These are phyloP conservation scores for Cercospora brassicicola DNA, from an alignment of 2,329 filamentous ascomycete species.

Conservation along the genomic window DNA sequence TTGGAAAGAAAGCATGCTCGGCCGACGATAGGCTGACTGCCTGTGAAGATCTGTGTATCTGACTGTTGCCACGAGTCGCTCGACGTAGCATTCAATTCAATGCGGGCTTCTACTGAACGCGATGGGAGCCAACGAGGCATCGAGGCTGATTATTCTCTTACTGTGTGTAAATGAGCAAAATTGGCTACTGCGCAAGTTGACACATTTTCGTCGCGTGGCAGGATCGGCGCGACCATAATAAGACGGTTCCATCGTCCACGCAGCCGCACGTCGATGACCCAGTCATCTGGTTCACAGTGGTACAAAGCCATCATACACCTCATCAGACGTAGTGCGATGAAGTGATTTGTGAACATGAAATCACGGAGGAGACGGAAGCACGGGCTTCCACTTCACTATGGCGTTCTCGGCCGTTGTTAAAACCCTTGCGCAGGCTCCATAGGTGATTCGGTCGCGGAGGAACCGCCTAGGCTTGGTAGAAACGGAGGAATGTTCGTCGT, in stretches of 20 bases:
- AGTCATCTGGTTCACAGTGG: neutral
- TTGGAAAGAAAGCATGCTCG: constrained; percentile 15
- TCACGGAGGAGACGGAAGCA: neutral
- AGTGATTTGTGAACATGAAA: neutral
- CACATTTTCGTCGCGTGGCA: neutral
- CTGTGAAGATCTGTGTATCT: constrained; percentile 10
- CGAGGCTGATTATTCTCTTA: neutral
- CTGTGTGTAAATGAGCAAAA: neutral
- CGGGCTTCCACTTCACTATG: neutral
- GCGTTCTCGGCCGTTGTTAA: neutral
- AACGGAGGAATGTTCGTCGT: neutral
- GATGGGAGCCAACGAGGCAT: constrained; percentile 15
- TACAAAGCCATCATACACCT: neutral
- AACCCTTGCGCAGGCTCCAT: neutral
- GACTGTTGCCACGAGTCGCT: neutral
- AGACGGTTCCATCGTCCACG: neutral
- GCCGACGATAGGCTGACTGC: constrained; percentile 15
- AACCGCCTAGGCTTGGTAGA: neutral
- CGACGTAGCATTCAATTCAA: neutral
- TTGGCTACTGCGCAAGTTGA: neutral
- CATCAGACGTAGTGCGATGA: neutral
- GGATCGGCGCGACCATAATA: neutral
- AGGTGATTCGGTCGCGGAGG: neutral
- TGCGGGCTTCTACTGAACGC: constrained; percentile 6
- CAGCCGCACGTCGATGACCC: neutral